Base-by-base conservation (phyloP, 78 protist genomes). In the Dictyostelium capitatum region DNA sequence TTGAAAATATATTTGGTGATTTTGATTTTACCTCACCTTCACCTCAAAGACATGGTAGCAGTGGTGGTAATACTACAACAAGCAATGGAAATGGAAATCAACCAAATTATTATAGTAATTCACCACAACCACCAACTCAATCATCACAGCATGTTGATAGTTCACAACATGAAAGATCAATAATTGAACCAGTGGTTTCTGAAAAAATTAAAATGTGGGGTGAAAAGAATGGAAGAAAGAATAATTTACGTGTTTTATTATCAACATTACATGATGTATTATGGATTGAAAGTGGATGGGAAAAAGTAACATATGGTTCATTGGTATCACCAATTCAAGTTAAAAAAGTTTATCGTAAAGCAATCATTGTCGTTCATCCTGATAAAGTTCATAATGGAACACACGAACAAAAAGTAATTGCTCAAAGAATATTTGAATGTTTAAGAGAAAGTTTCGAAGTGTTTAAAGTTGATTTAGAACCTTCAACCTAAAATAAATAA, bases 201-300 rank as follows among this genome's bases (percentile, higher is more conserved):
- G 95, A 81, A 9, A 56, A 65, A 25, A 62, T 87, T 10, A 87
- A 87, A 25, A 41, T 0, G 0, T 87, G 93, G 93, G 75, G 79
- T 6, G 89, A 81, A 75, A 74, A 69, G 77, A 50, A 50, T n/a
- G 91, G 91, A 23, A 90, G 85, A 54, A 50, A 51, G 51, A 82
- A 82, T 77, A 74, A 90, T 74, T 14, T 90, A 14, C 48, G 95
- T 8, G 93, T 84, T 57, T 81, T 95, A 43, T 20, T 95, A 6
- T 28, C 90, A 11, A 65, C 95, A 0, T 90, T 95, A n/a, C 97
- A 90, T 25, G 93, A 83, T 1, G 89, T 95, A n/a, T 57, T 90
- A 41, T 95, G 97, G 97, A 83, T 82, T 64, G 95, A 67, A 53
- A 56, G 79, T 53, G 97, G 95, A 12, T 95, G 97, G 97, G 92